These are phyloP conservation scores for Hansenula lynferdii DNA, from an alignment of 1,139 yeast genomes.

Conservation along the genomic window DNA sequence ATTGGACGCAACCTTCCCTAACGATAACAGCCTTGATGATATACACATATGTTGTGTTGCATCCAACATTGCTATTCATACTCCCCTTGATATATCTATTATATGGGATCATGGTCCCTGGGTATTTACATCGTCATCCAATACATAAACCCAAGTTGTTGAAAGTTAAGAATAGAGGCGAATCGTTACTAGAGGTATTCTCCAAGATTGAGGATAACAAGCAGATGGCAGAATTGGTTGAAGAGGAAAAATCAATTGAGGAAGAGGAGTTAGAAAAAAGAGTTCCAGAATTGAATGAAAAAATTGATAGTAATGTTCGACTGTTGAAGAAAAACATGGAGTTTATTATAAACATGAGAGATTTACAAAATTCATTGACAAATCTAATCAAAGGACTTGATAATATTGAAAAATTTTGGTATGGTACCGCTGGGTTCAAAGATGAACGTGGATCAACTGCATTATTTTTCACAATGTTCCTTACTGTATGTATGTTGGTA, in stretches of 20 bases:
- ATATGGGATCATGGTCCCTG: slow-evolving; percentile 63
- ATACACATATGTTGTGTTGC: slow-evolving; percentile 55
- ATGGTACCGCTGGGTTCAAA: slow-evolving; percentile 65
- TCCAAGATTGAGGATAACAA: slow-evolving; percentile 26
- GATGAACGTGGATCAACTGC: slow-evolving; percentile 67
- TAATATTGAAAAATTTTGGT: slow-evolving; percentile 48
- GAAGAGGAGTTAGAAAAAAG: slow-evolving; percentile 17
- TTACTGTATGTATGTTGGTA: slow-evolving; percentile 37
- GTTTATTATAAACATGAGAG: slow-evolving; percentile 35
- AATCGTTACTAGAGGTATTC: slow-evolving; percentile 47
- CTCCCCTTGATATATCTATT: slow-evolving; percentile 58
- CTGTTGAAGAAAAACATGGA: slow-evolving; percentile 29
- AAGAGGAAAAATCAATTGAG: slow-evolving; percentile 17
- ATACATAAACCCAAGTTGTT: slow-evolving; percentile 39
- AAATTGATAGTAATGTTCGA: slow-evolving; percentile 16
- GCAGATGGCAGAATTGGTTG: slow-evolving; percentile 9
- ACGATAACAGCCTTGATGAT: slow-evolving; percentile 48
- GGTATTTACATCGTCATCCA: slow-evolving; percentile 69
- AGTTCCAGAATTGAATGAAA: slow-evolving; percentile 17
- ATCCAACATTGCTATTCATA: slow-evolving; percentile 66
- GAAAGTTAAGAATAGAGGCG: slow-evolving; percentile 48
- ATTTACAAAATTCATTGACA: slow-evolving; percentile 49
- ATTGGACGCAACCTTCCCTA: slow-evolving; percentile 61
- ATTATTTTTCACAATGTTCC: slow-evolving; percentile 40
- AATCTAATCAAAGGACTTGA: slow-evolving; percentile 50